Evolutionary conservation across 345 rosid species (phyloP), one percentile per base, ranked within the genome.

Genomic region (Linum tenue): DNA sequence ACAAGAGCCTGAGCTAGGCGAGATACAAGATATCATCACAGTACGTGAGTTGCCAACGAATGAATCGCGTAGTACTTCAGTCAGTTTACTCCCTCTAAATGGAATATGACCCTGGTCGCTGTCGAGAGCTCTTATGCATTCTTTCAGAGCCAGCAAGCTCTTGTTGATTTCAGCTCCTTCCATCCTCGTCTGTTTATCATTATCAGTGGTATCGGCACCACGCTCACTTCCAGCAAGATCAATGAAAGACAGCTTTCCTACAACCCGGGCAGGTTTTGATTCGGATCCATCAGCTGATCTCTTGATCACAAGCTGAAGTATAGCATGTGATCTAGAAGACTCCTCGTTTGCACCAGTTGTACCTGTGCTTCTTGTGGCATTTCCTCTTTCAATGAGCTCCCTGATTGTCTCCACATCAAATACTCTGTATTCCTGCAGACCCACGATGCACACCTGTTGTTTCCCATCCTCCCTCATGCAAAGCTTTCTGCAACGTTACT

Each of bases 181-280:
- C 72, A 84, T 78, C 91, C 91, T 83, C 16, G 91, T 85, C 51
- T 78, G 86, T 69, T 83, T 82, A 69, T 86, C 86, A 79, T 83
- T 86, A 58, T 22, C 31, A 22, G 31, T 22, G 31, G 31, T 22
- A 22, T 22, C 31, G 31, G 31, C 31, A 22, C 31, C 91, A 2
- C 86, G 84, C 76, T 86, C 91, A 72, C 88, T 86, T 60, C 88
- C 91, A 43, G 83, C 91, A 66, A 85, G 83, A 69, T 83, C 87
- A 58, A 85, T 85, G 67, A 85, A 83, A 61, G 91, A 85, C 65
- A 83, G 75, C 67, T 86, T 81, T 55, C 91, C 91, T 2, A 81
- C 82, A 56, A 66, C 73, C 55, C 80, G 78, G 44, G 83, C 70
- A 68, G 81, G 83, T 74, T 83, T 86, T 62, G 82, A 68, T 39